Base-by-base conservation (phyloP, 345 rosid species). In the Pseudoturritis turrita region DNA sequence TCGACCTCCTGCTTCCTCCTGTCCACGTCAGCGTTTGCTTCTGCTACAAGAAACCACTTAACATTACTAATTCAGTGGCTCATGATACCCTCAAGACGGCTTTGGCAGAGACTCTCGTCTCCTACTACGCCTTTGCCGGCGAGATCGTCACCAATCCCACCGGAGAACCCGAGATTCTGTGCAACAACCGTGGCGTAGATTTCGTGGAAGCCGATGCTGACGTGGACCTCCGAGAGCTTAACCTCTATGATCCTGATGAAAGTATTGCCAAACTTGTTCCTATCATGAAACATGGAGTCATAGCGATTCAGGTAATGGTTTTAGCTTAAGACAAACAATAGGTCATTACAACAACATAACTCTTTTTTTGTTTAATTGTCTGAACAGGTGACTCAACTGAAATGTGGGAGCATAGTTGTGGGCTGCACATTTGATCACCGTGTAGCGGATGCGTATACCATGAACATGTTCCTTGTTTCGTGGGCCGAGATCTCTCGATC, bases 141-240 rank as follows among this genome's bases (percentile, higher is more conserved):
- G 89, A 89, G 84, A 78, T 90, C 10, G 87, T 90, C 28, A 12
- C 62, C 1, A 90, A 82, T 83, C 36, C 85, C 0, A 51, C 73
- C 3, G 89, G 86, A 10, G 98, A 92, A 79, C 93, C 96, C 2
- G 98, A 90, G 87, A 73, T 90, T 35, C 81, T 88, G 4, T 92
- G 93, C 75, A 88, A 86, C 87, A 92, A 92, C 76, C 83, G 89
- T 1, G 98, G 98, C 2, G 96, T 88, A 7, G 92, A 88, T 46
- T 92, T 90, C 57, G 1, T 73, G 15, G 90, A 90, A 52, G 96
- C 96, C 13, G 25, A 21, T 13, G 93, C 90, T 2, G 85, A 88
- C 59, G 57, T 87, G 46, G 82, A 79, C 23, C 87, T 92, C n/a
- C 35, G 21, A 21, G 67, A 82, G 22, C 86, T 92, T 65, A 76